Evolutionary conservation across 495 filamentous ascomycete genomes (phyloP), one percentile per base, ranked within the genome.

Genomic region (Hypomontagnella submonticulosa): DNA sequence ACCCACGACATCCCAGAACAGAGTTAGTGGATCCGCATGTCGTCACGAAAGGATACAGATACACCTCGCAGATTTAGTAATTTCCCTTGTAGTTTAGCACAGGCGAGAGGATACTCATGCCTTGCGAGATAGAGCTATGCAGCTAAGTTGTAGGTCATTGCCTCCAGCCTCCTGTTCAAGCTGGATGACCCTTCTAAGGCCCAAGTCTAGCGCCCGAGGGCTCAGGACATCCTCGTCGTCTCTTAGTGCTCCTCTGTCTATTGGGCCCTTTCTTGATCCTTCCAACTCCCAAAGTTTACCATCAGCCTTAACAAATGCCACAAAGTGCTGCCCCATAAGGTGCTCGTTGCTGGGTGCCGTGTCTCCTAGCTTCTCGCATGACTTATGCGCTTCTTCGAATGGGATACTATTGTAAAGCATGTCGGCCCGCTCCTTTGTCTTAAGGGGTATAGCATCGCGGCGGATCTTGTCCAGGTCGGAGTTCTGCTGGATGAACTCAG

Each of bases 211-310:
- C 3, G 89, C 90, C 65, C 73, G 77, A 58, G 87, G 81, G 59
- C 88, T 87, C 27, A 96, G 71, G 42, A 92, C 80, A 79, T 95
- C 92, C 16, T 90, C 90, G 2, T 80, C 85, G 2, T 80, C 80
- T 1, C 57, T 79, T 6, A 95, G 72, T 10, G 64, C 61, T 1
- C 92, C 92, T n/a, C 90, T 79, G 32, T 90, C 81, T 27, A 95
- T 56, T 3, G 92, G 92, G 0, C 92, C 91, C 61, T 89, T 88
- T 59, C 91, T 70, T 57, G 67, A 63, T 5, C 92, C 90, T 73
- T 94, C 90, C 62, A 96, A 73, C 78, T 94, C 92, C 86, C 91
- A 95, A 41, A 95, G 75, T 63, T 82, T 83, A n/a, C 87, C 86
- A 71, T 88, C 84, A 1, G 60, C 79, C 75, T 88, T 90, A 11